phyloP scores from a whole-genome alignment of 208 protist species.

The Leishmania arabica region DNA sequence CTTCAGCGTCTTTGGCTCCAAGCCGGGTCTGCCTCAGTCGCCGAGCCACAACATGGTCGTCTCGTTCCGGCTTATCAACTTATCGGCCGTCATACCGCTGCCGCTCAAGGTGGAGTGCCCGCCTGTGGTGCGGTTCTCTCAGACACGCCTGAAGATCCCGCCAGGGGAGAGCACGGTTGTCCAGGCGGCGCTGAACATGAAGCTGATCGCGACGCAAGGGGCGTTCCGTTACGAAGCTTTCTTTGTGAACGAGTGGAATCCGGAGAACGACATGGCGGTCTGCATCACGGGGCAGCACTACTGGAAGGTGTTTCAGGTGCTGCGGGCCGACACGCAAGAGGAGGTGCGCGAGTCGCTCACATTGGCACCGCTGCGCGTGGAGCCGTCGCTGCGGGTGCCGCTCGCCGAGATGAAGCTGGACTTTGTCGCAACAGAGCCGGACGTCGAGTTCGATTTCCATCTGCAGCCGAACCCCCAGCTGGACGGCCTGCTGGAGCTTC shows the following conservation, averaged over 20 bases:
- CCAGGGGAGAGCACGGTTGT: constrained; percentile 54
- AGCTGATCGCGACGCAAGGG: constrained; percentile 71
- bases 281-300: constrained; percentile 81
- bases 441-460: constrained; percentile 49
- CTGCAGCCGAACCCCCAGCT: constrained; percentile 66
- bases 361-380: constrained; percentile 57
- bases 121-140: constrained; percentile 67
- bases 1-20: constrained; percentile 17
- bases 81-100: constrained; percentile 71
- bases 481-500: constrained; percentile 72
- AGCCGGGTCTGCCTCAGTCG: constrained; percentile 12
- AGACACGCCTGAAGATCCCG: constrained; percentile 58
- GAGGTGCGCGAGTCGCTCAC: constrained; percentile 58
- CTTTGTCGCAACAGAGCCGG: constrained; percentile 64
- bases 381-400: constrained; percentile 39
- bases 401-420: constrained; percentile 70
- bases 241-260: constrained; percentile 87
- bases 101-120: constrained; percentile 76
- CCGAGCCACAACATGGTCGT: constrained; percentile 21
- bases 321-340: constrained; percentile 44
- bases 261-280: constrained; percentile 88
- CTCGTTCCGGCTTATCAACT: constrained; percentile 52
- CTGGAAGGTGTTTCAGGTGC: constrained; percentile 81
- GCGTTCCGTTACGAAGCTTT: constrained; percentile 76
- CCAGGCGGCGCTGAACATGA: constrained; percentile 59